Evolutionary conservation across 306 rosid genomes (phyloP).

Genomic region (peach (Prunus persica)): DNA sequence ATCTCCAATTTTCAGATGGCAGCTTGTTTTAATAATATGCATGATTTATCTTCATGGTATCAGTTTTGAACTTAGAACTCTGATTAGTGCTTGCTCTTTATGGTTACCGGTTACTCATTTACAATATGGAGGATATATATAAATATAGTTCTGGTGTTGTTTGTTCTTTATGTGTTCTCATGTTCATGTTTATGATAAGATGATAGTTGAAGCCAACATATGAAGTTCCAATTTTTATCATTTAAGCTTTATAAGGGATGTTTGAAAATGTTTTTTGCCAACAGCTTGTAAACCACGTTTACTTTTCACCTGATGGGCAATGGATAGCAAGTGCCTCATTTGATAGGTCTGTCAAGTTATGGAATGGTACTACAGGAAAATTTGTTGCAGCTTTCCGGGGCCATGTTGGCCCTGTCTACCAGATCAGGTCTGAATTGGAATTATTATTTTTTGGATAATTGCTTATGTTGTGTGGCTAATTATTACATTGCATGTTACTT

Average conservation of each 20-base stretch:
- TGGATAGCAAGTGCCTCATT: constrained; percentile 97
- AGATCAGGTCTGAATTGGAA: constrained; percentile 61
- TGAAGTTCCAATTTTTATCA: constrained; percentile 7
- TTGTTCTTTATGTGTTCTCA: background rate
- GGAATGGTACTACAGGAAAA: constrained; percentile 75
- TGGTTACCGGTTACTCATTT: background rate
- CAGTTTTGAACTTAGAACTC: background rate
- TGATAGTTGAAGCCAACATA: background rate
- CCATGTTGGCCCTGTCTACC: constrained; percentile 94
- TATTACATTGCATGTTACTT: constrained; percentile 20
- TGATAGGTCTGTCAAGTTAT: constrained; percentile 88
- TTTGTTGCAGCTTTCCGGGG: constrained; percentile 83
- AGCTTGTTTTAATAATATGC: background rate
- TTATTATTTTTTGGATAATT: background rate
- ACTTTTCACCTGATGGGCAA: constrained; percentile 97
- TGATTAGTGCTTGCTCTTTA: background rate
- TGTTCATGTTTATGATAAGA: background rate
- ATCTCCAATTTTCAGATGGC: background rate
- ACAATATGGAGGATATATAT: background rate
- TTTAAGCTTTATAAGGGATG: constrained; percentile 14
- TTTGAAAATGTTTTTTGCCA: constrained; percentile 18
- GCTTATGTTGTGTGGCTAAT: constrained; percentile 18
- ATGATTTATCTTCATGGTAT: background rate
- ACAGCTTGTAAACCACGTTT: constrained; percentile 89
- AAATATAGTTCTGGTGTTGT: background rate